Evolutionary conservation across 768 basidiomycete species (phyloP).

Genomic region (Cystobasidiopsis lactophilus): DNA sequence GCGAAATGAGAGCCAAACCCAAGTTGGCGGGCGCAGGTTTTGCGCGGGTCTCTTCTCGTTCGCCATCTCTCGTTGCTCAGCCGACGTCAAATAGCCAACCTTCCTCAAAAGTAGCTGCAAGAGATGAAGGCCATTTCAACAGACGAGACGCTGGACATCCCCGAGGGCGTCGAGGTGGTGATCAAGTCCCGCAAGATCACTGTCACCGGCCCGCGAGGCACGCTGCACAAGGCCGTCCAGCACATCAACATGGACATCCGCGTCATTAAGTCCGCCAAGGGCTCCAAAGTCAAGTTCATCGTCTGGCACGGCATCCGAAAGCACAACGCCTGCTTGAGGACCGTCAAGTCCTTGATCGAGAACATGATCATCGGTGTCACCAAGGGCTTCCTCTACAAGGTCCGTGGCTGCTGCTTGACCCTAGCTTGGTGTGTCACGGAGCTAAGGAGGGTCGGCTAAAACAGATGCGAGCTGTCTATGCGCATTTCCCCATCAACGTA

Average conservation of each 20-base stretch:
- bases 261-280: slow-evolving; percentile 28
- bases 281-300: slow-evolving; percentile 64
- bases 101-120: background rate
- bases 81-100: background rate
- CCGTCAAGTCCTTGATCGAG: slow-evolving; percentile 77
- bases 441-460: too few species aligned
- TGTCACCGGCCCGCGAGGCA: slow-evolving; percentile 81
- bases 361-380: slow-evolving; percentile 98
- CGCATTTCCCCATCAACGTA: slow-evolving; percentile 97
- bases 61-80: background rate
- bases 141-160: slow-evolving; percentile 65
- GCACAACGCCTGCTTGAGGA: slow-evolving; percentile 93
- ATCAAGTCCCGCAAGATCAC: slow-evolving; percentile 81
- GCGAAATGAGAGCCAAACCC: too few species aligned
- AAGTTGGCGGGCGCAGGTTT: too few species aligned
- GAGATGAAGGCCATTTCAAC: slow-evolving; percentile 13
- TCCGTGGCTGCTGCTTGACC: background rate
- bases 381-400: slow-evolving; percentile 97
- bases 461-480: slow-evolving; percentile 89
- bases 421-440: background rate
- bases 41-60: too few species aligned
- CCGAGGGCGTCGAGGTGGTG: slow-evolving; percentile 57
- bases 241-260: slow-evolving; percentile 28
- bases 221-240: slow-evolving; percentile 51
- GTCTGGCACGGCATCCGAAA: slow-evolving; percentile 98